Conservation (phyloP, 2,329 filamentous ascomycete species). For the Colletotrichum karsti region DNA sequence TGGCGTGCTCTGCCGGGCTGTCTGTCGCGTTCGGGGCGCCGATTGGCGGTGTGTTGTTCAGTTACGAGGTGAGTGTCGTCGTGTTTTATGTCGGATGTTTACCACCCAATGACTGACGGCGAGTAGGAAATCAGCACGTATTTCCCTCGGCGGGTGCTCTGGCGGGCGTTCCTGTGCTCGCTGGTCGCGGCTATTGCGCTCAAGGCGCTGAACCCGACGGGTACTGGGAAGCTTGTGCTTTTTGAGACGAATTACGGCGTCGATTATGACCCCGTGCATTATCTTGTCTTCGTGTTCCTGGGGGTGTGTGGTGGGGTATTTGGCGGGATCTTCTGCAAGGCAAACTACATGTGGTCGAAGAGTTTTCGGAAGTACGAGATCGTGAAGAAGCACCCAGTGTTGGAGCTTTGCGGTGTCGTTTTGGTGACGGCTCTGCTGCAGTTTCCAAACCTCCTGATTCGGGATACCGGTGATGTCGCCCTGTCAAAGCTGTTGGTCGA, state of each 20-base stretch:
- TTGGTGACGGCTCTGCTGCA: constrained; percentile 61
- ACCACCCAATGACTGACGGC: constrained; percentile 13
- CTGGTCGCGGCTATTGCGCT: constrained; percentile 63
- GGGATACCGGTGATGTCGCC: constrained; percentile 63
- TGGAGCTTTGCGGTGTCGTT: constrained; percentile 64
- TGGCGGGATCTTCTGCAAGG: constrained; percentile 65
- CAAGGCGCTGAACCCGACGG: constrained; percentile 65
- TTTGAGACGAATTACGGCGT: constrained; percentile 68
- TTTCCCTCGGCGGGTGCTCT: constrained; percentile 64
- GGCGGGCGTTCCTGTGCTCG: constrained; percentile 67
- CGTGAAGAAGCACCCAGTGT: constrained; percentile 63
- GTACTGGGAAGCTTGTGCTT: constrained; percentile 67
- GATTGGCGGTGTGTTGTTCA: constrained; percentile 68
- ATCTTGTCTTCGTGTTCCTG: constrained; percentile 64
- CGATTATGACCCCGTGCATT: constrained; percentile 62
- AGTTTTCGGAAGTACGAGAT: constrained; percentile 59
- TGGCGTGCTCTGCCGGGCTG: constrained; percentile 64
- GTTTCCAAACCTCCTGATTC: constrained; percentile 62
- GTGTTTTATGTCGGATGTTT: too few relatives aligned
- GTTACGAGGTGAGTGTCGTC: constrained; percentile 62
- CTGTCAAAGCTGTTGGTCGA: constrained; percentile 66
- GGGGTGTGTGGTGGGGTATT: constrained; percentile 66
- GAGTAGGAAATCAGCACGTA: constrained; percentile 63
- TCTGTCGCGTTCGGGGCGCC: constrained; percentile 70
- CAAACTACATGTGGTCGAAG: constrained; percentile 65